Conservation (phyloP, 495 filamentous ascomycete species). For the Parathielavia appendiculata region DNA sequence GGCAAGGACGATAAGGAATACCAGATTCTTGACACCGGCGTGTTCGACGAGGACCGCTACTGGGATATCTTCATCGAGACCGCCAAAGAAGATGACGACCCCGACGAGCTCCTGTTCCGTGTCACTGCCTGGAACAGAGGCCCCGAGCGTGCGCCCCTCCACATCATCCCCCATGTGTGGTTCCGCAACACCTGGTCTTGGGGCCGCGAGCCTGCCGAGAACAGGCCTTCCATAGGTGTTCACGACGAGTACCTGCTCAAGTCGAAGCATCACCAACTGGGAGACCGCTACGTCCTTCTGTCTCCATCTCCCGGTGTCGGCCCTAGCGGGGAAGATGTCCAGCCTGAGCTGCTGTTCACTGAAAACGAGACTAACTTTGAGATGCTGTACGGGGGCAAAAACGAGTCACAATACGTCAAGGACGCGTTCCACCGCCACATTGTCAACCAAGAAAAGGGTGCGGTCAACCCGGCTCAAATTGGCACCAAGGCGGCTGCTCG, state of each 20-base stretch:
- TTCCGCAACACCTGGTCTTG: slow-evolving; percentile 96
- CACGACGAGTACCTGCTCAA: slow-evolving; percentile 60
- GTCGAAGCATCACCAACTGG: slow-evolving; percentile 69
- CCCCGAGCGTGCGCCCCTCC: slow-evolving; percentile 79
- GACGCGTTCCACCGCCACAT: slow-evolving; percentile 91
- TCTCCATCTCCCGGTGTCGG: slow-evolving; percentile 86
- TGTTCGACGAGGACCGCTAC: slow-evolving; percentile 87
- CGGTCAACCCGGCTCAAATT: slow-evolving; percentile 70
- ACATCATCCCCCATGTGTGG: slow-evolving; percentile 94
- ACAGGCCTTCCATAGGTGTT: slow-evolving; percentile 69
- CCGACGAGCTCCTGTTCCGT: slow-evolving; percentile 87
- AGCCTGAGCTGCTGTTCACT: slow-evolving; percentile 81
- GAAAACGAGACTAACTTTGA: slow-evolving; percentile 92
- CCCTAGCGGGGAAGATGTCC: slow-evolving; percentile 69
- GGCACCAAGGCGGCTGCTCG: slow-evolving; percentile 90
- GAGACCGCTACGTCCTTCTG: slow-evolving; percentile 76
- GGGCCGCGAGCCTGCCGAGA: slow-evolving; percentile 65
- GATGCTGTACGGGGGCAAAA: slow-evolving; percentile 67
- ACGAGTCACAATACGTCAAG: slow-evolving; percentile 80
- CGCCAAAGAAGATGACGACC: slow-evolving; percentile 83
- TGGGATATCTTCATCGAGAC: slow-evolving; percentile 98
- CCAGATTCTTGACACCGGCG: slow-evolving; percentile 84
- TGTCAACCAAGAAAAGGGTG: slow-evolving; percentile 71
- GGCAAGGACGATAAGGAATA: slow-evolving; percentile 75
- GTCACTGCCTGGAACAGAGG: slow-evolving; percentile 95